Base-by-base conservation (phyloP, 1,139 yeast genomes). In the Debaryomycetaceae sp. region DNA sequence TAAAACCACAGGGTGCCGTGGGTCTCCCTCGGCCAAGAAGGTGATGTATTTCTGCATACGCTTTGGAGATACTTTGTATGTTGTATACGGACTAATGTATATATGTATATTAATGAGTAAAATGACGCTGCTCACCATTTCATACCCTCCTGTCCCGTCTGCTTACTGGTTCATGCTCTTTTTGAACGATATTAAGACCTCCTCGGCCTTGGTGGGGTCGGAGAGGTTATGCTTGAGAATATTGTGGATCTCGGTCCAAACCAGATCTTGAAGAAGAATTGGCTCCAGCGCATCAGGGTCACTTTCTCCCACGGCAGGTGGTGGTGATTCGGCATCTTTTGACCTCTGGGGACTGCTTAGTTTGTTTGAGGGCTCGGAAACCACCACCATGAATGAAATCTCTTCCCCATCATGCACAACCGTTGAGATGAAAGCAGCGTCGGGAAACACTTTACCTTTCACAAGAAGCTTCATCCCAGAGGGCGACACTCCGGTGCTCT, bases 381-480 rank as follows among this genome's bases (percentile, higher is more conserved):
- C 67, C 76, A 73, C 68, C 41, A 70, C 71, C 60, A 65, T 73
- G 42, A 73, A 60, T 14, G 65, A 49, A 4, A 65, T 44, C 2
- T 55, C 63, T 7, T 53, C 53, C 14, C 50, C 61, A 5, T 51
- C 49, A 6, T 50, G 55, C 3, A 53, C 47, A 36, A 69, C 51
- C 6, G 65, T 44, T 3, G 64, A 52, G 40, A 73, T 50, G 2
- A 56, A 43, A 8, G 66, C 50, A 1, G 73, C 53, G 50, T 74
- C 79, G 38, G 65, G 70, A n/a, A 70, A 60, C 24, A 74, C 78
- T 53, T 72, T 73, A 1, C 77, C 73, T 49, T 72, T 74, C 45
- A 70, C 56, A 61, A 74, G 61, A 35, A 74, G 58, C 52, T 71
- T 72, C 43, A 74, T 49, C 49, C 70, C 61, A 6, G 59, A 47